Base-by-base conservation (phyloP, 306 rosid species). In the Trifolium repens region DNA sequence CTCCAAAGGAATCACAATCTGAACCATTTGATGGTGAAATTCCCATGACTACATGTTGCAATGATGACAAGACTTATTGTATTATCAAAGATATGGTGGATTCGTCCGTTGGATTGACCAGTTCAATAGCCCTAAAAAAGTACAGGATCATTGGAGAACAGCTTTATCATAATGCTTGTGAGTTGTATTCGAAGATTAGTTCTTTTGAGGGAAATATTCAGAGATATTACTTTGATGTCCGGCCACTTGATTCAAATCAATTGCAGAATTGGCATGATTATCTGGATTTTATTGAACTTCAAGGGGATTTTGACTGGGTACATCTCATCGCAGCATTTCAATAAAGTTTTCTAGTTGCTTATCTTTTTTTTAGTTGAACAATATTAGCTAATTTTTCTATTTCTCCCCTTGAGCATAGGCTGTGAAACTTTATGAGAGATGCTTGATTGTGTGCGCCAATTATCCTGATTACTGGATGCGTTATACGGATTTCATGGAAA, bases 391-490 rank as follows among this genome's bases (percentile, higher is more conserved):
- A 69, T 65, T 64, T 52, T 67, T 71, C 65, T 52, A 22, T 75
- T 83, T 72, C 79, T 61, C 39, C 70, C 69, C 30, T 73, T 78
- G 71, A 6, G 37, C 58, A 60, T 67, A 94, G 98, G 94, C 86
- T 66, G 96, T 91, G 69, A 94, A 91, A 81, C 90, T 90, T 74
- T 90, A 91, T 61, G 98, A 94, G 83, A 90, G 96, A 78, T 94
- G 96, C 84, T 88, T 94, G 89, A 90, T 91, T 85, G 88, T 87
- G 5, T 94, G 98, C 82, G 97, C 97, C 69, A 84, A 85, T 84
- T 94, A 91, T 84, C 96, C 93, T 65, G 98, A 94, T 73, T 91
- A 86, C 74, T 94, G 98, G 98, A 89, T 91, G 90, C 97, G 97
- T 70, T 94, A 87, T 55, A 96, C 83, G 82, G 92, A 90, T 60